Evolutionary conservation across 176 grass and related monocot genomes (phyloP), one percentile per base, ranked within the genome.

Genomic region (Thinopyrum elongatum): DNA sequence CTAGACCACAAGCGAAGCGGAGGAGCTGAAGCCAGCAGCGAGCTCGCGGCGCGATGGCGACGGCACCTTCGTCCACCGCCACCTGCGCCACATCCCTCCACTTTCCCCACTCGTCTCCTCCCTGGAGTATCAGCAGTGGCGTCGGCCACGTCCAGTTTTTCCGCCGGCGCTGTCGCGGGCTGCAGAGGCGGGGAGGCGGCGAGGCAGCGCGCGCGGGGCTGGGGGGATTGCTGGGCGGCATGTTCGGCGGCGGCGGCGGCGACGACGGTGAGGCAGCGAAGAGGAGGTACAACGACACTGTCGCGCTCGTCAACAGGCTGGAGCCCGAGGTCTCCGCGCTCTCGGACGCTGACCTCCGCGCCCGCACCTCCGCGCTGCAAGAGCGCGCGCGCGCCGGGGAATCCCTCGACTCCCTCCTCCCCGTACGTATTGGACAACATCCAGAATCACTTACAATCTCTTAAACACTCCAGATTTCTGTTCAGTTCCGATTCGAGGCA

Each of bases 261-360:
- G 96, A 98, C 82, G 88, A 87, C 49, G 96, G 96, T 44, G 96
- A 98, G 81, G 93, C 78, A 27, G 88, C 93, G 65, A 92, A 93
- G 84, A 90, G 87, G 88, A 90, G 81, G 65, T 94, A 88, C 59
- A 79, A 59, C 13, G 92, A 92, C 15, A 88, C 90, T n/a, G 90
- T 95, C 10, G 81, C 82, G 58, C 68, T 86, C 75, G 86, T 95
- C 90, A 94, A 94, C 85, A 34, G 74, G 51, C 87, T 98, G 88
- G 96, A 95, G 87, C 42, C 84, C 47, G 90, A 94, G 58, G 87
- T 98, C 23, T 95, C 92, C 27, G 85, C 80, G 49, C 70, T 95
- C 53, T 94, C 96, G 5, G 96, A 98, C 83, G 84, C 82, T 9
- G 86, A 92, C 58, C 90, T 98, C 25, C 89, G 96, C 27, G 88